phyloP scores from a whole-genome alignment of 768 basidiomycete genomes.

The Boletellus emodensis region DNA sequence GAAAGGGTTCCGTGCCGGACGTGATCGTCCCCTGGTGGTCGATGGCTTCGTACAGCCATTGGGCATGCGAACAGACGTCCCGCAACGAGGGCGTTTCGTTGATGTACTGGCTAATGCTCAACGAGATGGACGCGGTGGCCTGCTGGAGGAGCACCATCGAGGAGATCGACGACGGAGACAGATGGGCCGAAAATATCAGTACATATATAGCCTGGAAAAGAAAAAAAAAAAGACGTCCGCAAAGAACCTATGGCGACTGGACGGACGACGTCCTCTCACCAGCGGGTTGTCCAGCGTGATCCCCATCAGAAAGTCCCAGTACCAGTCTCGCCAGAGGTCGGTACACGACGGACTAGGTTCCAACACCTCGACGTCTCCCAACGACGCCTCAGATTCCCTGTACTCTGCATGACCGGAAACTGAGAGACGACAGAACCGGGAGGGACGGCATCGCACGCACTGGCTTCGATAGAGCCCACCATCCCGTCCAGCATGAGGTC shows the following conservation, averaged over 20 bases:
- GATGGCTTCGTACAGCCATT: constrained; percentile 21
- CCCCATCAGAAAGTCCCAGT: constrained; percentile 33
- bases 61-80: constrained; percentile 13
- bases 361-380: constrained; percentile 30
- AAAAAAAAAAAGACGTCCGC: not conserved
- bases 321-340: constrained; percentile 26
- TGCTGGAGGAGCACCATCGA: constrained; percentile 36
- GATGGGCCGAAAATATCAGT: constrained; percentile 18
- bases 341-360: constrained; percentile 23
- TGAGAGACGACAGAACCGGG: not conserved
- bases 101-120: constrained; percentile 12
- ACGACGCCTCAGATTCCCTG: constrained; percentile 22
- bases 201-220: constrained; percentile 23
- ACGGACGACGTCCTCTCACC: constrained; percentile 18
- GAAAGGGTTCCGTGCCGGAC: constrained; percentile 20
- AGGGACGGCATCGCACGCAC: constrained; percentile 14
- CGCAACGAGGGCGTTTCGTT: constrained; percentile 6
- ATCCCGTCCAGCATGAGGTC: constrained; percentile 38
- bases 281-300: constrained; percentile 33
- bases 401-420: constrained; percentile 33
- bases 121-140: constrained; percentile 19
- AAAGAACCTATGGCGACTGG: not conserved
- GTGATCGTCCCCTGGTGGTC: constrained; percentile 15
- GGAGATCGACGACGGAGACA: constrained; percentile 29
- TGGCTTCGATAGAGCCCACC: constrained; percentile 26